Base-by-base conservation (phyloP, 768 basidiomycete species). In the Pholiota conissans region DNA sequence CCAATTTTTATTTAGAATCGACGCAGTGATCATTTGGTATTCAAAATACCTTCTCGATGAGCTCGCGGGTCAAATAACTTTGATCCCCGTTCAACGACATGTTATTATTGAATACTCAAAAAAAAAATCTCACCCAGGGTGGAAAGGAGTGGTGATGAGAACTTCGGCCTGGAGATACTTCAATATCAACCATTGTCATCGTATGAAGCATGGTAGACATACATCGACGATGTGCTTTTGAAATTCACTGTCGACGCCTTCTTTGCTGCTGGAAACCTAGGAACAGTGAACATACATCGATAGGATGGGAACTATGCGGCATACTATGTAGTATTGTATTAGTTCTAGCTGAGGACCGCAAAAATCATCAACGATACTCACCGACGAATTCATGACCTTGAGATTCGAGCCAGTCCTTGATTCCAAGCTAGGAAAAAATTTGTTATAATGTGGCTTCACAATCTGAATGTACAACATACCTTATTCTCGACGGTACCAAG, bases 141-240 rank as follows among this genome's bases (percentile, higher is more conserved):
- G 90, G 85, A 93, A 92, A 4, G 90, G 90, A 4, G 90, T 91
- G 2, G 90, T 90, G 69, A 91, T 91, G 67, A 91, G 70, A 56
- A 91, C 82, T 70, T 91, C 90, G 46, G 88, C 86, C 87, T 90
- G 65, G 42, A 52, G 14, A 34, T 56, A 37, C 55, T 51, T 61
- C 29, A 62, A 60, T 55, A 60, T 59, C 27, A 49, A 11, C 6
- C 20, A 14, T 29, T 20, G n/a, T 8, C 45, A 50, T 30, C 34
- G 2, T 48, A 24, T 52, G 42, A 9, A 16, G 34, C 37, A 28
- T 26, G 48, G 34, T 39, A 52, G 10, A 74, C 87, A 52, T 69
- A 91, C 90, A 70, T 91, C 90, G 47, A 81, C 81, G 55, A 94
- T 80, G 71, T 94, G 82, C 71, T 90, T 92, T 70, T 91, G 85